Conservation (phyloP, 1,284 basidiomycete genomes). For the Cystobasidium slooffiae region DNA sequence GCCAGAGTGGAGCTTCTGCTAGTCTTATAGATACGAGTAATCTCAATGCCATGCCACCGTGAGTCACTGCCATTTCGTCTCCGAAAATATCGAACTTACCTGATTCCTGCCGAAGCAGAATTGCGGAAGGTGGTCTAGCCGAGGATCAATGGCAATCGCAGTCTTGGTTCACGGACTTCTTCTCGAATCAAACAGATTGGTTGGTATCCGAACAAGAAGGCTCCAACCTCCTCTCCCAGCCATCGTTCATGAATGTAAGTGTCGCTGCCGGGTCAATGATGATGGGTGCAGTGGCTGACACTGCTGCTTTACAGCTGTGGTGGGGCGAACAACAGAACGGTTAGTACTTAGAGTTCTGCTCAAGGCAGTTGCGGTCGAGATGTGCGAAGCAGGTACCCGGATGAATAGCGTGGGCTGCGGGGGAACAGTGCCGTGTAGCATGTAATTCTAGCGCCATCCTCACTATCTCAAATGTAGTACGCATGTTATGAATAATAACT, state of each 20-base stretch:
- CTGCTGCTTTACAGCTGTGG: neutral
- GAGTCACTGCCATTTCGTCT: neutral
- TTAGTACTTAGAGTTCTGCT: neutral
- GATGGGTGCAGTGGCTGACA: neutral
- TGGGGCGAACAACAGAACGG: conserved; percentile 12
- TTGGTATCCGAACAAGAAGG: conserved; percentile 21
- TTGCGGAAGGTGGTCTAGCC: conserved; percentile 6
- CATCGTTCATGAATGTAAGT: conserved; percentile 24
- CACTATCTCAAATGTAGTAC: too few species aligned
- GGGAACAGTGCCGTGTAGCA: too few species aligned
- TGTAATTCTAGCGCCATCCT: too few species aligned
- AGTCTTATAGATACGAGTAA: neutral
- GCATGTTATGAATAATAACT: neutral
- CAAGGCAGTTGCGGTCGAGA: too few species aligned
- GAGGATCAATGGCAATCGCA: conserved; percentile 22
- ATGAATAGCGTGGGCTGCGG: too few species aligned
- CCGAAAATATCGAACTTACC: neutral
- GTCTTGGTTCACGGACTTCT: conserved; percentile 24
- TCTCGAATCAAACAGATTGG: conserved; percentile 23
- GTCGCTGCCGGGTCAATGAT: neutral
- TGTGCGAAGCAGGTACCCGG: too few species aligned
- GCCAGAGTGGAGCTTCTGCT: neutral
- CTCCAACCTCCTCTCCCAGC: conserved; percentile 13
- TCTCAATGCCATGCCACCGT: conserved; percentile 18
- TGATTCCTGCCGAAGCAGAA: neutral